These are phyloP conservation scores for Chytriomyces sp. DNA, from an alignment of 192 early-diverging fungal genomes.

Conservation along the genomic window DNA sequence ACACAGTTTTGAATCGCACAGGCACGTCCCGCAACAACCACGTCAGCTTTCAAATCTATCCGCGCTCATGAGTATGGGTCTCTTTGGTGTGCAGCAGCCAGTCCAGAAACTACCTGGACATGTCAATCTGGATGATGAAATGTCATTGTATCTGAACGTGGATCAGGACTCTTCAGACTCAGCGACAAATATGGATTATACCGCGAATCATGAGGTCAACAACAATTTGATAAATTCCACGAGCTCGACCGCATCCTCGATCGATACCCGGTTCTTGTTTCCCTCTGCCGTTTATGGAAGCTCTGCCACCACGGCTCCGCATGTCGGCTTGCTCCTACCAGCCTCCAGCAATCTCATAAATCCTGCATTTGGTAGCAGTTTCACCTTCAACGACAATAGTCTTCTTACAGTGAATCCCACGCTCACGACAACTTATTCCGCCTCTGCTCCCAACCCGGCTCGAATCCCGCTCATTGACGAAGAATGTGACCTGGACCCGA, in stretches of 20 bases:
- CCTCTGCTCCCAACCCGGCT: background rate
- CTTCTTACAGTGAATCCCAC: too few relatives aligned
- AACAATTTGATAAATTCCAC: background rate
- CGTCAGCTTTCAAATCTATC: background rate
- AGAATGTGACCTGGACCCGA: too few relatives aligned
- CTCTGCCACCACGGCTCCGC: too few relatives aligned
- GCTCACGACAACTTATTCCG: background rate
- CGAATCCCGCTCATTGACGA: too few relatives aligned
- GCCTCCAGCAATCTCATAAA: too few relatives aligned
- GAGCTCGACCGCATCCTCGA: background rate
- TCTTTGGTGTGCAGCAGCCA: background rate
- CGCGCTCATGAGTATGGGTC: background rate
- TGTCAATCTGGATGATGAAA: constrained; percentile 10
- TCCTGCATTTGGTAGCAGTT: too few relatives aligned
- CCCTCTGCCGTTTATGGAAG: background rate
- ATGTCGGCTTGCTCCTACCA: too few relatives aligned
- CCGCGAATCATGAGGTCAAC: background rate
- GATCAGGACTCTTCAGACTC: background rate
- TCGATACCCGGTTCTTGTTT: background rate
- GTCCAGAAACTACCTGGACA: background rate
- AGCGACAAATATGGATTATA: background rate
- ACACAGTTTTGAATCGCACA: background rate
- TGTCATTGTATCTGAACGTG: constrained; percentile 17
- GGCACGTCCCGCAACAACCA: background rate
- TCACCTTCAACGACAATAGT: too few relatives aligned